Base-by-base conservation (phyloP, 179 eudicot genomes). In the Beta macrorhiza region DNA sequence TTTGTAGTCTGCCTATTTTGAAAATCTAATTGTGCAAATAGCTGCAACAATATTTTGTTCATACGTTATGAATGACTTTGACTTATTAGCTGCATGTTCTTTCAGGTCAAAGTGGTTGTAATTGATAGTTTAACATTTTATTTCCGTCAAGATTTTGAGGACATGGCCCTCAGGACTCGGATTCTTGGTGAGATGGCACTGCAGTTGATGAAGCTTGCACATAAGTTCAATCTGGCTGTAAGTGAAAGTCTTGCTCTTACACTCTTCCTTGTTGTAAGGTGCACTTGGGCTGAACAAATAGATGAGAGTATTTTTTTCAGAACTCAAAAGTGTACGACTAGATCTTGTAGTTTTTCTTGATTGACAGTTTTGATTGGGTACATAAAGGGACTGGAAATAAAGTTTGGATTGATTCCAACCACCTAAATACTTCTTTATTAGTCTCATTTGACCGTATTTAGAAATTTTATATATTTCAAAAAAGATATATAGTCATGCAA, bases 131-230 rank as follows among this genome's bases (percentile, higher is more conserved):
- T 95, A 45, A 90, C 96, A 76, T 94, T 92, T 86, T 97, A 96
- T 88, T 94, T 96, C 87, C 97, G 99, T 78, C 98, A 94, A 88
- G 99, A 94, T 88, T 96, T 96, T 81, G 96, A 96, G 70, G 95
- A 95, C 84, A 87, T 92, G 93, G 93, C 96, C 76, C 97, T 90
- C 45, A 88, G 99, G 87, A 92, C 98, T 68, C 89, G 99, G 72
- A 76, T 94, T 67, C 99, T 96, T 73, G 86, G 96, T 87, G 90
- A 90, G 79, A 86, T 92, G 81, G 97, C 98, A 67, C 88, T 92
- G 83, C 92, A 93, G 87, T 82, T 95, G 84, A 90, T 95, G 97
- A 93, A 92, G 82, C 89, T 95, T 79, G 94, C 99, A 63, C 90
- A 88, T 65, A 92, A 84, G 70, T 91, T 77, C 85, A 90, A 88